Conservation (phyloP, 2,329 filamentous ascomycete species). For the Trichoderma semiorbis region DNA sequence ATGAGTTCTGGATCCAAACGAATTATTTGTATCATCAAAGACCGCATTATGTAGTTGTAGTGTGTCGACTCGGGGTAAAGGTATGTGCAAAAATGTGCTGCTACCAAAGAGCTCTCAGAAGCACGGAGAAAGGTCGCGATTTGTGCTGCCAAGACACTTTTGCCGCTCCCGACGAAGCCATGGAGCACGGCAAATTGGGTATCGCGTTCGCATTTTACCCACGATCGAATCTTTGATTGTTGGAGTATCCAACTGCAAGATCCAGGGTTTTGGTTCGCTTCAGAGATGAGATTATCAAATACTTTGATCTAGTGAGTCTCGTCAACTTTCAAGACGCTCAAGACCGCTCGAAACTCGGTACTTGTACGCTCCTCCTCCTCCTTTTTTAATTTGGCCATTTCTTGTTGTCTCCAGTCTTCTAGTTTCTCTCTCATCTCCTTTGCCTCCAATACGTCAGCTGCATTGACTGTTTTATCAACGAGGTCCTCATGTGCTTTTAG, state of each 20-base stretch:
- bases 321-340: slow-evolving; percentile 31
- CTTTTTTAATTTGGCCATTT: not conserved
- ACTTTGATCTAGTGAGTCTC: slow-evolving; percentile 31
- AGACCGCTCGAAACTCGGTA: slow-evolving; percentile 18
- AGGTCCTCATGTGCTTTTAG: slow-evolving; percentile 4
- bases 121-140: slow-evolving; percentile 29
- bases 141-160: slow-evolving; percentile 33
- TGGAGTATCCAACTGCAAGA: slow-evolving; percentile 35
- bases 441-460: not conserved
- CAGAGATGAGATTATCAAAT: slow-evolving; percentile 27
- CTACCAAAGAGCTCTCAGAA: slow-evolving; percentile 19
- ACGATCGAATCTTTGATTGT: slow-evolving; percentile 26
- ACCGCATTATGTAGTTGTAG: slow-evolving; percentile 33
- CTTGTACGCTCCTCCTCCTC: not conserved
- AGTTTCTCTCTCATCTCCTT: not conserved
- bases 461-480: not conserved
- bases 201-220: slow-evolving; percentile 25
- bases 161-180: slow-evolving; percentile 35
- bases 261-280: slow-evolving; percentile 27
- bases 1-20: slow-evolving; percentile 23
- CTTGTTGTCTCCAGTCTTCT: slow-evolving; percentile 6
- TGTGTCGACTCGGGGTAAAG: slow-evolving; percentile 29
- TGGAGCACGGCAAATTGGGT: slow-evolving; percentile 31
- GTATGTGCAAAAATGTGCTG: slow-evolving; percentile 36
- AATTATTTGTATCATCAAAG: slow-evolving; percentile 32